These are phyloP conservation scores for Annulohypoxylon nitens DNA, from an alignment of 495 filamentous ascomycete species.

Conservation along the genomic window DNA sequence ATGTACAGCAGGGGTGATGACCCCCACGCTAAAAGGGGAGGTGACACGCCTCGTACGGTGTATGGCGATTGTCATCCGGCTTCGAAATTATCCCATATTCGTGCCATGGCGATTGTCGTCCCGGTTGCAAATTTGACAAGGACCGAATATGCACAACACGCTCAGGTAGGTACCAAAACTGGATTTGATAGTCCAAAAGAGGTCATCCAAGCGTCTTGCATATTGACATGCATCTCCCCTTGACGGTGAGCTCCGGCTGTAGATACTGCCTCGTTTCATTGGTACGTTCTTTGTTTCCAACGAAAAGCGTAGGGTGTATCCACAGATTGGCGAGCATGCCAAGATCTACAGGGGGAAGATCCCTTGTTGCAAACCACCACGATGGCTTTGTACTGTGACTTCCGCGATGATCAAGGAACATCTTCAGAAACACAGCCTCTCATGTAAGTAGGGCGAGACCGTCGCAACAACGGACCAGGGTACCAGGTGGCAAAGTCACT, in stretches of 20 bases:
- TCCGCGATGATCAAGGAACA: conserved; percentile 38
- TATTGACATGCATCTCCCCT: conserved; percentile 22
- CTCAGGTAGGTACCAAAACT: conserved; percentile 27
- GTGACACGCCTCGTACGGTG: conserved; percentile 20
- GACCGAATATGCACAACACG: conserved; percentile 43
- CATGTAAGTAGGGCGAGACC: conserved; percentile 33
- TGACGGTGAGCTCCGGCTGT: conserved; percentile 13
- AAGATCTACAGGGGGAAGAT: conserved; percentile 19
- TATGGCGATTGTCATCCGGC: conserved; percentile 19
- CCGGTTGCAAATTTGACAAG: conserved; percentile 41
- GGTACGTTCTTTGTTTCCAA: conserved; percentile 18
- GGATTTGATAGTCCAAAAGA: conserved; percentile 13
- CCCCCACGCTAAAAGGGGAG: conserved; percentile 34
- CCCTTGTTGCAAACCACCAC: conserved; percentile 4
- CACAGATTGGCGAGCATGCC: conserved; percentile 42
- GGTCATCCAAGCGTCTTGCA: conserved; percentile 8
- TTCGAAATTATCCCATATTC: conserved; percentile 34
- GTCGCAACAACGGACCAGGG: conserved; percentile 24
- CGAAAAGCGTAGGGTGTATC: conserved; percentile 22
- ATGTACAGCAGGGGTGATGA: conserved; percentile 33
- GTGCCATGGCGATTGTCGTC: conserved; percentile 24
- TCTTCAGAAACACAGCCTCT: conserved; percentile 11
- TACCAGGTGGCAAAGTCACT: conserved; percentile 40
- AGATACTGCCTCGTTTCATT: conserved; percentile 16
- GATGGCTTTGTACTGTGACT: conserved; percentile 44